Percentiles rank a stretch among this genome's conserved stretches.
These are phyloP conservation scores for Yamadazyma sp. DNA, from an alignment of 805 yeast species.

Conservation along the genomic window DNA sequence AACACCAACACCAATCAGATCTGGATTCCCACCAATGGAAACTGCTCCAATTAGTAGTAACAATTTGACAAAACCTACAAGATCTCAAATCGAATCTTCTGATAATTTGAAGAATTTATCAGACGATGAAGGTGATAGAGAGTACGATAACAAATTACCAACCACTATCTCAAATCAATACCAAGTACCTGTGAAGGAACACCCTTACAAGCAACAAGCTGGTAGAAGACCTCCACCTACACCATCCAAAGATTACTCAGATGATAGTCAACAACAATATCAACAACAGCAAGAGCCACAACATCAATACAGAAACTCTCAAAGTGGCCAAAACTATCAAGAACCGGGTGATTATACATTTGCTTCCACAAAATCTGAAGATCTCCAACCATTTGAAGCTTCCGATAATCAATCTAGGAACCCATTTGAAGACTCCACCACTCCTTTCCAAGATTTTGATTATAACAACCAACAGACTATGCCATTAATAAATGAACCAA, in stretches of 20 bases:
- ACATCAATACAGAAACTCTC: constrained; percentile 11
- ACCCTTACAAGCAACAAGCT: constrained; percentile 20
- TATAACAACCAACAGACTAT: constrained; percentile 21
- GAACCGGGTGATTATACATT: constrained; percentile 20
- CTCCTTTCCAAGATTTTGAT: constrained; percentile 22
- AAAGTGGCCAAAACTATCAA: constrained; percentile 14
- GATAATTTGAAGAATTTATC: constrained; percentile 7
- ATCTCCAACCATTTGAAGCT: constrained; percentile 9
- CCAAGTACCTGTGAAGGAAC: constrained; percentile 25
- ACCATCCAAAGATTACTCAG: constrained; percentile 2
- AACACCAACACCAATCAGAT: constrained; percentile 7
- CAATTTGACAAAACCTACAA: constrained; percentile 6
- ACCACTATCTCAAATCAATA: constrained; percentile 24
- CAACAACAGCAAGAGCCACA: constrained; percentile 19
- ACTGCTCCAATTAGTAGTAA: constrained; percentile 9
- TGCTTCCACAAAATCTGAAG: constrained; percentile 19
- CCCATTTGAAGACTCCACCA: constrained; percentile 13
- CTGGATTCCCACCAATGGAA: constrained; percentile 13
- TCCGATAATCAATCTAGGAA: constrained; percentile 3
- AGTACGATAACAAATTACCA: constrained; percentile 23
- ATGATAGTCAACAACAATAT: constrained; percentile 7
- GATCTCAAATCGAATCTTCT: constrained; percentile 6
- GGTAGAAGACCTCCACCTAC: constrained; percentile 20
- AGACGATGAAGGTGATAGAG: constrained; percentile 22
- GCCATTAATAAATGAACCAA: constrained; percentile 16